Evolutionary conservation across 2,329 filamentous ascomycete genomes (phyloP), one percentile per base, ranked within the genome.

Genomic region (Pseudocercospora fuligena): DNA sequence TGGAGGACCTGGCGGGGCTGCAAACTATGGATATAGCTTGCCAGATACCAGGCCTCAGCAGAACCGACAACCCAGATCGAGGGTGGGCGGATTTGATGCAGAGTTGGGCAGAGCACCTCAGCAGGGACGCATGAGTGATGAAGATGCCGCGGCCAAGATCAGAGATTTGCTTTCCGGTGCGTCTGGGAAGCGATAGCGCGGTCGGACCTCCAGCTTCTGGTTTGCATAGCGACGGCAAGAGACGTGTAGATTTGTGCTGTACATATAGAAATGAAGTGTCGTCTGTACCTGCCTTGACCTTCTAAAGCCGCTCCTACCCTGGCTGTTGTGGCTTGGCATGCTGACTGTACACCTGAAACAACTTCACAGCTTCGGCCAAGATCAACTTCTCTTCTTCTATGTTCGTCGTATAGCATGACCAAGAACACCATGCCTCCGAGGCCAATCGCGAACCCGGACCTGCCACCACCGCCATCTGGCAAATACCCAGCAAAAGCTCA

Each of bases 401-500:
- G 16, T 19, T 43, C n/a, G 40, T 19, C 14, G n/a, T 6, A 43
- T 54, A 70, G 29, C 64, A 72, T 68, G 68, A 71, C 68, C 57
- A 64, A 65, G 47, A 68, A 72, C 49, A 69, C 4, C 5, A 70
- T 70, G 68, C 40, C 67, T 31, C 66, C 66, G 33, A 73, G 72
- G 66, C 66, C 74, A 33, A 78, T 79, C 53, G 77, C 77, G 40
- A 79, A 79, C 61, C 75, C 75, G 11, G 65, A 76, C 46, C 64
- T 79, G 23, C 77, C 77, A 9, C 60, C 72, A 14, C 76, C 77
- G 54, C 77, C 77, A 5, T 65, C 70, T 63, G 85, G 83, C 64
- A 89, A 89, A 78, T 90, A 90, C 74, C 95, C 95, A 25, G 94
- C 91, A 74, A 98, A 97, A 83, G 85, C 87, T 29, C 95, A 99